A percentile compares a stretch with the other conserved stretches of the same genome.
phyloP scores from a whole-genome alignment of 2,329 filamentous ascomycete genomes.

The Arthrobotrys pseudoclavata region DNA sequence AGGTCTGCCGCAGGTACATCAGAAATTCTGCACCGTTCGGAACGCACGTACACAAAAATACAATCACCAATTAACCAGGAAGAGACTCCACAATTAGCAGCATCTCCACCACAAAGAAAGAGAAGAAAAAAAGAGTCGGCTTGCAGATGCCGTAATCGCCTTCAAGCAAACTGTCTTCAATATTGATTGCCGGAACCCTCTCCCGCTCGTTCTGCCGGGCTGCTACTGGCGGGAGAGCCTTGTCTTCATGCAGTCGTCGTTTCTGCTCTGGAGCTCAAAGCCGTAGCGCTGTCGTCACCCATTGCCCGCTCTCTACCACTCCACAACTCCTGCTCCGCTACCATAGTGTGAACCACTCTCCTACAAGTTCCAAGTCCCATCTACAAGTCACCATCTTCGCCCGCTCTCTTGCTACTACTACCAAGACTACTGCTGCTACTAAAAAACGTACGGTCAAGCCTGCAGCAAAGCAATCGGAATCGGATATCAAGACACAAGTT shows the following conservation, averaged over 20 bases:
- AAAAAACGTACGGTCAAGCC: conserved; percentile 11
- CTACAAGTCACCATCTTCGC: conserved; percentile 36
- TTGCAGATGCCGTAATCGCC: conserved; percentile 1
- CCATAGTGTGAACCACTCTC: neutral
- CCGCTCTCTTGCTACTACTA: conserved; percentile 39
- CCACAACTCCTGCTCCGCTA: conserved; percentile 10
- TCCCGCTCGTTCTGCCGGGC: conserved; percentile 60
- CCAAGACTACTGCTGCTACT: neutral
- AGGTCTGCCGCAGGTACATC: conserved; percentile 46
- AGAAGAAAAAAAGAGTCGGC: conserved; percentile 1
- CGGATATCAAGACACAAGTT: conserved; percentile 15
- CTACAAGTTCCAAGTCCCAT: conserved; percentile 30
- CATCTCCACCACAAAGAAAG: conserved; percentile 23
- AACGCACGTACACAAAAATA: conserved; percentile 16
- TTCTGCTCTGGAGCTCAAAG: conserved; percentile 32
- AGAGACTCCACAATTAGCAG: conserved; percentile 11
- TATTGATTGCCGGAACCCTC: conserved; percentile 41
- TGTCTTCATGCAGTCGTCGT: conserved; percentile 41
- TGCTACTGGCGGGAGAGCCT: conserved; percentile 53
- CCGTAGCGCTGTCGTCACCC: conserved; percentile 26
- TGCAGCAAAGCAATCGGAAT: conserved; percentile 9
- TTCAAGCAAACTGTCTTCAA: conserved; percentile 46
- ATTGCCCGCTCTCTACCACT: conserved; percentile 32
- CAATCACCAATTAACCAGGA: conserved; percentile 1
- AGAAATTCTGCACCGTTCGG: conserved; percentile 44